Percentiles rank a stretch among this genome's conserved stretches.
Conservation (phyloP, 257 asterid species). For the Solanum clarkiae region DNA sequence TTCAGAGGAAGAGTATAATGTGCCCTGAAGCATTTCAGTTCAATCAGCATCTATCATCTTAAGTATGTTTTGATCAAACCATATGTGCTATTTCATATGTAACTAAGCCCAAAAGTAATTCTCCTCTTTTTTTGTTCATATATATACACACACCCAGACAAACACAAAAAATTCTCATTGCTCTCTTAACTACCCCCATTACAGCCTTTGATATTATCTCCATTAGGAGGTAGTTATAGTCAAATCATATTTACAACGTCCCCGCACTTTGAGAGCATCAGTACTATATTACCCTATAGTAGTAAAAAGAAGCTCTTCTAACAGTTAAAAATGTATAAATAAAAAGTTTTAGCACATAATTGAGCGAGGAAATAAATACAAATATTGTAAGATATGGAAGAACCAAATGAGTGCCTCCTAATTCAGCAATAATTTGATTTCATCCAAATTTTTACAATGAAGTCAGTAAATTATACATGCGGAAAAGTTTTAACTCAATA, state of each 20-base stretch:
- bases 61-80: neutral
- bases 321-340: no score
- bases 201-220: neutral
- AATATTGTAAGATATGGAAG: no score
- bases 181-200: neutral
- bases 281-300: neutral
- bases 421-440: no score
- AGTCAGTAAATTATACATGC: no score
- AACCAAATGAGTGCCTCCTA: no score
- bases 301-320: neutral
- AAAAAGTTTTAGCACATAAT: neutral
- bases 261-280: neutral
- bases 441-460: no score
- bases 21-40: slow-evolving; percentile 23
- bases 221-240: neutral
- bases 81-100: neutral
- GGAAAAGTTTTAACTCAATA: no score
- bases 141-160: neutral
- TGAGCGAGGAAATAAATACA: no score
- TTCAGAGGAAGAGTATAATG: slow-evolving; percentile 60
- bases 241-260: neutral
- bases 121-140: neutral
- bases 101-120: neutral
- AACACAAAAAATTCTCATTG: no score
- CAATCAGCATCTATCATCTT: neutral